These are phyloP conservation scores for Sarcodon aspratus DNA, from an alignment of 768 basidiomycete genomes.

Conservation along the genomic window DNA sequence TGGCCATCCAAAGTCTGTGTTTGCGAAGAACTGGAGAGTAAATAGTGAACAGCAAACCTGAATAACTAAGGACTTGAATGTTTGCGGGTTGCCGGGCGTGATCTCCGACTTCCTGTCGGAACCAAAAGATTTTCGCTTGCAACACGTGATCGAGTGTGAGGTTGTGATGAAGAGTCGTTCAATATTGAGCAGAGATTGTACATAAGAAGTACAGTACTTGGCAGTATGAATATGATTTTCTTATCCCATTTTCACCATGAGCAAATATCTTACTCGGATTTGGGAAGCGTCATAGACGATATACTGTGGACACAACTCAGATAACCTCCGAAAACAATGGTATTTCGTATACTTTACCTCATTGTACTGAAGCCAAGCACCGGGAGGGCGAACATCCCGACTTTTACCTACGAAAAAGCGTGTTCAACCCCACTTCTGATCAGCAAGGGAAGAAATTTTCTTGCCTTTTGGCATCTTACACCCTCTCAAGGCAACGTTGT, in stretches of 20 bases:
- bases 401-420: neutral
- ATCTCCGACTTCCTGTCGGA: too few relatives aligned
- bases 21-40: neutral
- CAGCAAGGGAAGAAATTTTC: slow-evolving; percentile 9
- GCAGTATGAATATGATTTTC: neutral
- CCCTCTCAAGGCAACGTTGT: slow-evolving; percentile 36
- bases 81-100: too few relatives aligned
- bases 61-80: too few relatives aligned
- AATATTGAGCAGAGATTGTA: too few relatives aligned
- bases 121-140: too few relatives aligned
- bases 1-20: slow-evolving; percentile 12
- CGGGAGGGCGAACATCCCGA: slow-evolving; percentile 15
- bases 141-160: too few relatives aligned
- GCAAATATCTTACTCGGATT: slow-evolving; percentile 43
- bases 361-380: slow-evolving; percentile 36
- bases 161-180: too few relatives aligned
- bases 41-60: neutral
- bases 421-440: neutral
- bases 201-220: too few relatives aligned
- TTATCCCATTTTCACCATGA: slow-evolving; percentile 34
- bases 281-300: slow-evolving; percentile 50
- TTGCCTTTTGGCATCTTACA: slow-evolving; percentile 51
- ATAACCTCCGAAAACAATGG: neutral
- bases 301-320: slow-evolving; percentile 25
- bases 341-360: slow-evolving; percentile 27